Evolutionary conservation across 2,329 filamentous ascomycete genomes (phyloP), one percentile per base, ranked within the genome.

Genomic region (Penicillium sclerotiorum): DNA sequence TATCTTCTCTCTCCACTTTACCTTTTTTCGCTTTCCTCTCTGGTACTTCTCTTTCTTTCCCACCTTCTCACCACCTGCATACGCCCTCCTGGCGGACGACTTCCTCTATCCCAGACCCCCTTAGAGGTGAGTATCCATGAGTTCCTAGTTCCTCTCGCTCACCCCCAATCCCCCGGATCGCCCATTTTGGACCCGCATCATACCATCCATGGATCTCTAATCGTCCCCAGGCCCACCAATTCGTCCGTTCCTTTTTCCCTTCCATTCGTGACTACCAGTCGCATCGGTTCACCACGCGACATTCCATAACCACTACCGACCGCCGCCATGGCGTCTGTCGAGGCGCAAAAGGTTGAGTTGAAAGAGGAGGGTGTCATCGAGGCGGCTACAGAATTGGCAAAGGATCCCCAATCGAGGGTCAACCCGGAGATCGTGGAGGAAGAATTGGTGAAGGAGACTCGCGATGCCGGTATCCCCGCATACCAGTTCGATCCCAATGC

Each of bases 401-500:
- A 64, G 27, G 81, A 95, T 68, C 85, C 89, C 28, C 73, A 88
- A 60, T 88, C 80, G 67, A 75, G 73, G 37, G 81, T 91, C 57
- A 82, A 84, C 1, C 78, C 89, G 39, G 82, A 88, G 33, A 84
- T 86, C 56, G 89, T 89, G 25, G 82, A 95, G 73, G 79, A 82
- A 59, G 82, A 83, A 62, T 80, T 96, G 41, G 80, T 95, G 21
- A 78, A 89, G 46, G 86, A 95, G 70, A 90, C 89, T 59, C 84
- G 80, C 64, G 87, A 88, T 63, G 89, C 87, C 11, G 94, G 94
- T 35, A 83, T 88, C 20, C 76, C 86, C 23, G 92, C 90, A 56
- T 94, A 89, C 68, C 83, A 86, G 55, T 99, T 97, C 74, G 82
- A 99, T 67, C 90, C 94, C 1, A 76, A 96, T 76, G 92, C 91